A percentile compares a stretch with the other conserved stretches of the same genome.
phyloP scores from a whole-genome alignment of 345 rosid genomes.

The Murraya koenigii region DNA sequence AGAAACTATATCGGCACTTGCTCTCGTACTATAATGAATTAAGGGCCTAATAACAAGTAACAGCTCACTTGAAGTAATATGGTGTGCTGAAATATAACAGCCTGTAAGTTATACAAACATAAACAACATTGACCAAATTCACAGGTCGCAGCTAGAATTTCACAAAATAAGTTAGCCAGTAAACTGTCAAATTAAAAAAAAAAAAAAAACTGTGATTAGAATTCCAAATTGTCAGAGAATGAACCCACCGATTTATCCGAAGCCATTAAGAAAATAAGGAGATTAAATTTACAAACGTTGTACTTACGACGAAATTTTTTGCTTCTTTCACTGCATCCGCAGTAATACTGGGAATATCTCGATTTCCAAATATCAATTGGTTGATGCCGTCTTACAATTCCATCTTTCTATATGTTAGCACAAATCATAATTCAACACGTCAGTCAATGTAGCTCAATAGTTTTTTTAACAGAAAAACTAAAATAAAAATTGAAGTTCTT shows the following conservation, averaged over 20 bases:
- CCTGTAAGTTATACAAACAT: too few relatives aligned
- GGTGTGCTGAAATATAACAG: background rate
- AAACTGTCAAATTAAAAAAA: too few relatives aligned
- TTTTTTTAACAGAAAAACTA: too few relatives aligned
- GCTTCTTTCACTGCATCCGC: slow-evolving; percentile 86
- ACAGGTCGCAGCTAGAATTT: too few relatives aligned
- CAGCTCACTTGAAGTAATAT: background rate
- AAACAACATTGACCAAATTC: too few relatives aligned
- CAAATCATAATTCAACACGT: background rate
- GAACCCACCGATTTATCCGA: too few relatives aligned
- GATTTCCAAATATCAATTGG: slow-evolving; percentile 93
- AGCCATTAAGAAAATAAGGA: too few relatives aligned
- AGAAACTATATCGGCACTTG: background rate
- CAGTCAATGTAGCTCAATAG: background rate
- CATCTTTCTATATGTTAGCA: slow-evolving; percentile 38
- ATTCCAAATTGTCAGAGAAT: too few relatives aligned
- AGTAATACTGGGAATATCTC: slow-evolving; percentile 49
- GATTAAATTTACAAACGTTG: background rate
- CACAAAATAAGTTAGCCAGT: too few relatives aligned
- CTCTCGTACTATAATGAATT: background rate
- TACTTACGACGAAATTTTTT: slow-evolving; percentile 64
- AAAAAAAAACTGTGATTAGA: too few relatives aligned
- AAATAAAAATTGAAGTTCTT: background rate
- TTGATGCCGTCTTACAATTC: slow-evolving; percentile 35
- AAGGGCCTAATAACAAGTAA: background rate